phyloP scores from a whole-genome alignment of 2,329 filamentous ascomycete species.

The Colletotrichum cuscutae region DNA sequence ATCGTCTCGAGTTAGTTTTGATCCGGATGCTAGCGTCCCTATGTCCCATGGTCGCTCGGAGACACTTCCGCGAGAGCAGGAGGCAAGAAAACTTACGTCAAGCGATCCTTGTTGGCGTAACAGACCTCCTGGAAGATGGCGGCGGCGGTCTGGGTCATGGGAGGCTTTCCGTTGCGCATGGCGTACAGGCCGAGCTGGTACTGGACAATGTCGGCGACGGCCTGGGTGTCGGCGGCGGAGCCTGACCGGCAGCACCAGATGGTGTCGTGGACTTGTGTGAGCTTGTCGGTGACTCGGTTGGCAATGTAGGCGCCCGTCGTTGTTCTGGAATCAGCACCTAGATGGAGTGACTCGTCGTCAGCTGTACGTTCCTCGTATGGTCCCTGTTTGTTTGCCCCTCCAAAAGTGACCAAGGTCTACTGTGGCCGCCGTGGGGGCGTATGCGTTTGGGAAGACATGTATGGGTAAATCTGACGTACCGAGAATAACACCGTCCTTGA shows the following conservation, averaged over 20 bases:
- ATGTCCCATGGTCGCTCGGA: neutral
- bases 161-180: conserved; percentile 87
- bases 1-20: neutral
- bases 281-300: conserved; percentile 98
- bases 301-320: conserved; percentile 98
- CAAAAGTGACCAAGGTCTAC: neutral
- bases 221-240: conserved; percentile 97
- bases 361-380: neutral
- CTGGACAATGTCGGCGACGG: conserved; percentile 96
- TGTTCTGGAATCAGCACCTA: conserved; percentile 93
- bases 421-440: too few species aligned
- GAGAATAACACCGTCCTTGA: conserved; percentile 97
- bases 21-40: neutral
- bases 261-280: conserved; percentile 97
- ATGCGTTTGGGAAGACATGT: neutral
- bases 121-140: conserved; percentile 98
- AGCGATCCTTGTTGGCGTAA: conserved; percentile 94
- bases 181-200: conserved; percentile 95
- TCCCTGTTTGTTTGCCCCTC: neutral
- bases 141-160: conserved; percentile 94
- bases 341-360: neutral
- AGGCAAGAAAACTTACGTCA: conserved; percentile 72
- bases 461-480: conserved; percentile 55
- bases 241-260: conserved; percentile 99
- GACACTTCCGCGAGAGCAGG: neutral